phyloP scores from a whole-genome alignment of 805 yeast species.

The Myxozyma vanderwaltii region DNA sequence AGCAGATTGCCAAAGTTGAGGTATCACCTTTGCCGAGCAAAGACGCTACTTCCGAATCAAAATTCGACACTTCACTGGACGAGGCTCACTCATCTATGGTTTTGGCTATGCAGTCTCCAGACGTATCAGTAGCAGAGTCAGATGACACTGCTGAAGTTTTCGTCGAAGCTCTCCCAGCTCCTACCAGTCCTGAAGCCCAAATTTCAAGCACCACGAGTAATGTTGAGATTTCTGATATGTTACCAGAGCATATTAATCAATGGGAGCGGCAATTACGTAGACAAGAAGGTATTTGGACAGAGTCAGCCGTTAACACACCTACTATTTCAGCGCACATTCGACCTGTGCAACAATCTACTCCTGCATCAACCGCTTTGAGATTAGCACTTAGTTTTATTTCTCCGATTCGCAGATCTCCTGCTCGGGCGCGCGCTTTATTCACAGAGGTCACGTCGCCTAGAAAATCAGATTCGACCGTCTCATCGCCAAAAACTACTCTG shows the following conservation, averaged over 20 bases:
- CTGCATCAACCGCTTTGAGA: not conserved
- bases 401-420: not conserved
- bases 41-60: not conserved
- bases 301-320: conserved; percentile 7
- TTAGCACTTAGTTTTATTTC: conserved; percentile 6
- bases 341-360: not conserved
- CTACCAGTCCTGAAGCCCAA: not conserved
- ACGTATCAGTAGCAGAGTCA: not conserved
- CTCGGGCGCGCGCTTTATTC: not conserved
- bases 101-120: not conserved
- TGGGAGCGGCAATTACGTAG: conserved; percentile 23
- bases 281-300: conserved; percentile 20
- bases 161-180: not conserved
- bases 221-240: conserved; percentile 2
- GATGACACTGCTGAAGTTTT: not conserved
- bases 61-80: not conserved
- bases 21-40: too few relatives aligned
- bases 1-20: too few relatives aligned
- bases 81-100: not conserved
- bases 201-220: not conserved
- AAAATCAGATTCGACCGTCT: not conserved
- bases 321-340: not conserved
- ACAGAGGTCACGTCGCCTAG: not conserved
- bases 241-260: conserved; percentile 19
- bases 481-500: not conserved